phyloP scores from a whole-genome alignment of 2,329 filamentous ascomycete species.

The Didymella exigua region DNA sequence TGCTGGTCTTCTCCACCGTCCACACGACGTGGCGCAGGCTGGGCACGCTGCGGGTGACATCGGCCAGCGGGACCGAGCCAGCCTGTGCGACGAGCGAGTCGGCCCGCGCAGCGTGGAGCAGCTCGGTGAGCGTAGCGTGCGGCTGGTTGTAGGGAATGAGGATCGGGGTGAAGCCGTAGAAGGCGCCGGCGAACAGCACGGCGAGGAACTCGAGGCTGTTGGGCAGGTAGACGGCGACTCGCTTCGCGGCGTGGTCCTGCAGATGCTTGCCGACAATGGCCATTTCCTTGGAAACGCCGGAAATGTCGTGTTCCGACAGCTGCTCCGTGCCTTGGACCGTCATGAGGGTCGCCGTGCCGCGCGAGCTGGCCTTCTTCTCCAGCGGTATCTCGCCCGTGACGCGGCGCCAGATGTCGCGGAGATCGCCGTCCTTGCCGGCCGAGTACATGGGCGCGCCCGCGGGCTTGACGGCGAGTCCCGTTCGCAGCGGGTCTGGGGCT shows the following conservation, averaged over 20 bases:
- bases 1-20: constrained; percentile 89
- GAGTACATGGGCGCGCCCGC: constrained; percentile 81
- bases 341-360: constrained; percentile 72
- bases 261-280: constrained; percentile 81
- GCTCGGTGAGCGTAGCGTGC: constrained; percentile 69
- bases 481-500: constrained; percentile 42
- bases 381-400: constrained; percentile 68
- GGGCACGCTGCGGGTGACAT: constrained; percentile 70
- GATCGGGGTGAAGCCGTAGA: constrained; percentile 85
- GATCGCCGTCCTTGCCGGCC: constrained; percentile 81
- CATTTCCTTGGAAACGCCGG: constrained; percentile 82
- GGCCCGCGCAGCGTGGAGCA: constrained; percentile 74
- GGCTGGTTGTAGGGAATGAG: constrained; percentile 82
- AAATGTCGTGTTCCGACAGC: constrained; percentile 71
- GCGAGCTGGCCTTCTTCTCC: constrained; percentile 67
- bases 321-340: constrained; percentile 80
- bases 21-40: constrained; percentile 79
- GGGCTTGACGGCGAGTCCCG: constrained; percentile 73
- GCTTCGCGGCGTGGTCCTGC: constrained; percentile 69
- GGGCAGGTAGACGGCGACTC: constrained; percentile 86
- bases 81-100: constrained; percentile 85
- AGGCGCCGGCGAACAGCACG: constrained; percentile 82
- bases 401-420: constrained; percentile 87
- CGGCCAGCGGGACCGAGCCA: constrained; percentile 81
- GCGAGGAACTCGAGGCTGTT: constrained; percentile 90